Evolutionary conservation across 176 grass and related monocot genomes (phyloP), one percentile per base, ranked within the genome.

Genomic region (Pharus latifolius): DNA sequence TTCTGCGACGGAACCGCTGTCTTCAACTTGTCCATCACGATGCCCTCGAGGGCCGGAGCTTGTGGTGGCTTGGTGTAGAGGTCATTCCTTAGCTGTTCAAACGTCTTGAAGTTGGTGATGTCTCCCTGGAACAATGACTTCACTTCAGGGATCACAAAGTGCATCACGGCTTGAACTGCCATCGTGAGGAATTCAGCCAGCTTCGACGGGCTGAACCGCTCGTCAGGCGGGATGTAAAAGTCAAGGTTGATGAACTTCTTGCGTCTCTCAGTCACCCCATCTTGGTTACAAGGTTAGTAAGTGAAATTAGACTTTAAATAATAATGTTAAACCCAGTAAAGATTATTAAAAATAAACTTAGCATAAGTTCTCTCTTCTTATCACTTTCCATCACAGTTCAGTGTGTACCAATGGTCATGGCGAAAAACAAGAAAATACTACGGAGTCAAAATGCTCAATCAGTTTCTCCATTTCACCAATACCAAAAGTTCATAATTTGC

Each of bases 151-250:
- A 94, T 3, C 0, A 91, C 74, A 18, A 98, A 98, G 72, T 98
- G 89, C 49, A 91, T 68, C 25, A 98, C 67, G 15, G 90, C 95
- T 67, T 88, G 90, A 64, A 94, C 63, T 1, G 76, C 75, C 29
- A 74, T 68, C 22, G 68, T 76, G 17, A 99, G 86, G 58, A 88
- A 88, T 81, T 91, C 95, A 0, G 78, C 73, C 6, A 99, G 67
- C 78, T 99, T 99, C 1, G 73, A 43, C 0, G 89, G 84, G 84
- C 79, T 99, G 71, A 99, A 99, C 30, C 90, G 78, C 64, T 99
- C 95, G 29, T 99, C 95, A 1, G 90, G 90, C 9, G 95, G 90
- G 27, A 99, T 86, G 46, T 99, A 98, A 75, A 83, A 90, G 81
- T 98, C 81, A 2, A 98, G 72, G 64, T 98, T 91, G 52, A 98